Base-by-base conservation (phyloP, 1,284 basidiomycete species). In the Leccinum fuscescens region DNA sequence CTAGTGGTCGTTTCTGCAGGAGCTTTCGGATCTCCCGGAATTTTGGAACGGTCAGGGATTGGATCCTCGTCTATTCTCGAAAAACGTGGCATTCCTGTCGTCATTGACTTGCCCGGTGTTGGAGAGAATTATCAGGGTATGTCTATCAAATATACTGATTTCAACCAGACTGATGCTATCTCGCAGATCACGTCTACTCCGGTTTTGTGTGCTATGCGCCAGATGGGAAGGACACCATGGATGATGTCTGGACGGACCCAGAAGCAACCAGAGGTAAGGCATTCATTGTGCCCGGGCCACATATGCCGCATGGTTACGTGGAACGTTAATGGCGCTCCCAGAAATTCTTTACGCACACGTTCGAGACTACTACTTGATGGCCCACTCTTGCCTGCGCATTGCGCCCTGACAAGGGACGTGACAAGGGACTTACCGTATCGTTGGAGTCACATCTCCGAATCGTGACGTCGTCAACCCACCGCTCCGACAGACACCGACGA, bases 21-120 rank as follows among this genome's bases (percentile, higher is more conserved):
- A 12, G 58, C 66, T 2, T 62, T 68, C 9, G 67, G 68, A 3
- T 70, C 68, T 5, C 68, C 67, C 1, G 22, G 49, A 8, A 68
- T 68, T 17, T 53, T 70, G 29, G 68, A 70, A 44, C 59, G 68
- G 37, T 68, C 67, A 3, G 81, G 80, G 4, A 78, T 84, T 37
- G 82, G 82, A 14, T 69, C 73, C 3, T 62, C 69, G n/a, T 68
- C 71, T 0, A 63, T 83, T 11, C 69, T 86, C 8, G 64, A 76
- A 50, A 72, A 76, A 55, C 66, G 75, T 33, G 77, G 76, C 7
- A 72, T 87, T 24, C 50, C 67, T 15, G 68, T 73, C 31, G 29
- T 79, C 1, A 63, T 83, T 5, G 78, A 85, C 49, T 72, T 86
- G 8, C 80, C 80, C 5, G 84, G 82, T 2, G 85, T 88, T 0